Conservation (phyloP, 345 rosid genomes). For the Euphorbia peplus region DNA sequence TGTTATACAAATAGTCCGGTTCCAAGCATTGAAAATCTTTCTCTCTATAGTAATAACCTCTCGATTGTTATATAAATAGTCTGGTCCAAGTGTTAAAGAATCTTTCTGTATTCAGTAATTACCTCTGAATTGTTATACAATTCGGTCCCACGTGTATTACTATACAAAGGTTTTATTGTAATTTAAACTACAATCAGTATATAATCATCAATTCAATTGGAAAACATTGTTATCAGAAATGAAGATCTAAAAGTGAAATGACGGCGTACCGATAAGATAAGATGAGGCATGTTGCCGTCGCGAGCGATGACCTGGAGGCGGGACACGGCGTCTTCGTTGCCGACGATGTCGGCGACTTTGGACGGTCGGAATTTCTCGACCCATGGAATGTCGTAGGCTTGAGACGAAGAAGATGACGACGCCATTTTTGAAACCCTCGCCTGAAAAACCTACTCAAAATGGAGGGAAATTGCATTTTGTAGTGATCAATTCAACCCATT, state of each 20-base stretch:
- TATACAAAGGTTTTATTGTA: no score
- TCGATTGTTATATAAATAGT: no score
- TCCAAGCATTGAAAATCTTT: no score
- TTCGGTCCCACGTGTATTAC: no score
- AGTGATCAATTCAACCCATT: no score
- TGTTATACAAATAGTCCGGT: no score
- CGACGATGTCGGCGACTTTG: constrained; percentile 77
- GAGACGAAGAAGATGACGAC: constrained; percentile 48
- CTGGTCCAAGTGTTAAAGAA: no score
- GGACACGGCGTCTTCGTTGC: constrained; percentile 85
- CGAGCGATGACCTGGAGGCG: constrained; percentile 92
- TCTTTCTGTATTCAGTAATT: no score
- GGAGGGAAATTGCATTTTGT: constrained; percentile 31
- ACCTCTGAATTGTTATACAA: no score
- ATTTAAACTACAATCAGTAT: not conserved
- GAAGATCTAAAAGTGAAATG: not conserved
- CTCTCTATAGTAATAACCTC: no score
- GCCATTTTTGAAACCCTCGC: constrained; percentile 39
- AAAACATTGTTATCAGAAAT: not conserved
- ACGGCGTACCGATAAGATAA: constrained; percentile 58
- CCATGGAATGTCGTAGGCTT: constrained; percentile 82
- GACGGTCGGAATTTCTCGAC: constrained; percentile 91
- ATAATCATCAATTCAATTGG: not conserved
- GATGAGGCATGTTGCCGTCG: constrained; percentile 97
- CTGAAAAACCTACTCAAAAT: constrained; percentile 4